Percentiles rank a stretch among this genome's conserved stretches.
These are phyloP conservation scores for Colletotrichum australisinense DNA, from an alignment of 2,329 filamentous ascomycete genomes.

Conservation along the genomic window DNA sequence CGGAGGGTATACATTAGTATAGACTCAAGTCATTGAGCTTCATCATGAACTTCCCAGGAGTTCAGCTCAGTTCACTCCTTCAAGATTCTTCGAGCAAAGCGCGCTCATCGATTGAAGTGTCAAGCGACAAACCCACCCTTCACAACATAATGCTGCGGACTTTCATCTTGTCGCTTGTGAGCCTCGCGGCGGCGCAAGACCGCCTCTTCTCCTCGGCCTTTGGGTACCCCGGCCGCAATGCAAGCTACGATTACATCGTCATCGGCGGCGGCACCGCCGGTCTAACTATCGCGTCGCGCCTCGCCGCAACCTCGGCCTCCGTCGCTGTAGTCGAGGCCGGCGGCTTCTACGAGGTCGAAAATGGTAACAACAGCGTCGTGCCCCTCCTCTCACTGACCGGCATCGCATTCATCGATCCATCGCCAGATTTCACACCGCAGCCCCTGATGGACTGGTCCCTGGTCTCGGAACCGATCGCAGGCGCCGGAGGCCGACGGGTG, in stretches of 20 bases:
- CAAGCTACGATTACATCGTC: constrained; percentile 39
- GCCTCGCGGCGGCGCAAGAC: constrained; percentile 6
- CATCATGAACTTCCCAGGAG: background rate
- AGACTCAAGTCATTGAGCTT: too few species aligned
- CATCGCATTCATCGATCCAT: constrained; percentile 34
- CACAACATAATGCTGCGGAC: background rate
- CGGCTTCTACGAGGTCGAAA: constrained; percentile 45
- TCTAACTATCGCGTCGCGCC: constrained; percentile 46
- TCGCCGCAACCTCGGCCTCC: constrained; percentile 44
- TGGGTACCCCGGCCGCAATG: constrained; percentile 34
- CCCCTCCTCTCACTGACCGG: constrained; percentile 37
- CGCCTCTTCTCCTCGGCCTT: constrained; percentile 32
- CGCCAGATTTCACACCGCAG: constrained; percentile 34
- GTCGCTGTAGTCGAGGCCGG: constrained; percentile 55
- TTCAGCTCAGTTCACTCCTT: background rate
- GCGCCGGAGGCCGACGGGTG: constrained; percentile 42
- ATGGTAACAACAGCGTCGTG: constrained; percentile 41
- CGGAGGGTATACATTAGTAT: background rate
- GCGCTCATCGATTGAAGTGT: too few species aligned
- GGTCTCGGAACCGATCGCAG: constrained; percentile 40
- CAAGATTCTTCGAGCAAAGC: background rate
- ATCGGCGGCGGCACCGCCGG: constrained; percentile 54
- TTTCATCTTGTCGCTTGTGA: background rate
- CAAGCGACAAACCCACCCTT: background rate
- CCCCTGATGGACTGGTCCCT: constrained; percentile 46